Base-by-base conservation (phyloP, 2,329 filamentous ascomycete species). In the Shiraia bambusicola region DNA sequence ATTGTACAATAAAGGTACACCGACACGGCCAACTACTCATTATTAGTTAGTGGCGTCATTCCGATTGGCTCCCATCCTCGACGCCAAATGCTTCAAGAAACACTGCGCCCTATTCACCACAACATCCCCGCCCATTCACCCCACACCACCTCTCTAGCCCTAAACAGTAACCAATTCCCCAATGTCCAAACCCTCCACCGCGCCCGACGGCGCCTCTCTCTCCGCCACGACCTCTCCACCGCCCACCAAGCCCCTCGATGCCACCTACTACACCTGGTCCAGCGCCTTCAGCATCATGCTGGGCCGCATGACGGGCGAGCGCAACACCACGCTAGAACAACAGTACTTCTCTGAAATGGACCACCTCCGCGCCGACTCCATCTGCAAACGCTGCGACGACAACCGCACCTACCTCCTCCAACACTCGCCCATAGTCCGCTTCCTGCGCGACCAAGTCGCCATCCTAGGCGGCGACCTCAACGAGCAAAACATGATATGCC, bases 251-350 rank as follows among this genome's bases (percentile, higher is more conserved):
- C 59, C 64, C 17, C 51, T 66, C 28, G 65, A 68, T 43, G 58
- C 59, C 2, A 45, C 67, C 42, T 75, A 70, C 65, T 76, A 76
- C 63, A 76, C 66, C 45, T 95, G 88, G 86, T 79, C 86, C 66
- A 95, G 87, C 74, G 86, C 90, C 75, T 96, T 94, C 78, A 81
- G 81, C 58, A 86, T 91, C 70, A 75, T 95, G 35, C 82, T 86
- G 12, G 86, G 87, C 41, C 76, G 79, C 59, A 66, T 67, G 59
- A 64, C 57, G 0, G 59, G 62, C 27, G 34, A 40, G 25, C 60
- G 62, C 30, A 49, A 66, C 34, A 30, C 60, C 10, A 22, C 49
- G 5, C 56, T 67, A 17, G 63, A 66, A 31, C 41, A 43, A 8
- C 80, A 87, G 72, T 96, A 89, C 76, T 87, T 89, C 64, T 78